Evolutionary conservation across 208 protist species (phyloP), one percentile per base, ranked within the genome.

Genomic region (Acanthamoeba royreba): DNA sequence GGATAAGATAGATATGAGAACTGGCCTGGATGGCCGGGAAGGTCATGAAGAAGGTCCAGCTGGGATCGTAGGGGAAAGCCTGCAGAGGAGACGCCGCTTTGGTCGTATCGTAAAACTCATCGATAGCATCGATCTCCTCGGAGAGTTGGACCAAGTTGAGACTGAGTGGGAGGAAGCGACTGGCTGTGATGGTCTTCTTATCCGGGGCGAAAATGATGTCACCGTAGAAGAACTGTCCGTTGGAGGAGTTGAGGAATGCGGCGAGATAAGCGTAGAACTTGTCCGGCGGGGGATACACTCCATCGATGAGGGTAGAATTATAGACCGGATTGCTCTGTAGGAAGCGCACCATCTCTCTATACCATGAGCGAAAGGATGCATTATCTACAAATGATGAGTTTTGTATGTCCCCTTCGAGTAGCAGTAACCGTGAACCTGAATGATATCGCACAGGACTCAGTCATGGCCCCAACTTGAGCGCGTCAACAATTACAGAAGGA

Each of bases 1-100:
- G 77, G 77, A 87, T 58, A 45, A 87, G 77, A 35, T 87, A 87
- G 43, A 87, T 87, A 45, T 87, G 77, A 25, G 77, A 61, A 35
- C 77, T 87, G 11, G 46, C 35, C 49, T 87, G 77, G 42, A 87
- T 87, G 77, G 77, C 77, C 19, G 77, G 77, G 77, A 87, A 87
- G 43, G 77, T 87, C 77, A 87, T 87, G 43, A 87, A 87, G 49
- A 87, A 87, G 7, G 77, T 40, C 77, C 77, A 87, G 77, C 55
- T 87, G 49, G 49, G 43, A 35, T 87, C 77, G 77, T 55, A 87
- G 28, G 77, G 77, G 77, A 87, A 87, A 13, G 77, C 77, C 33
- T 55, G 22, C 2, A 87, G 49, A 25, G 77, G 77, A 28, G 47
- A 15, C 43, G n/a, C 46, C 17, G 28, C 46, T 28, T 87, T 25